phyloP scores from a whole-genome alignment of 345 rosid genomes.

The Erucastrum elatum region DNA sequence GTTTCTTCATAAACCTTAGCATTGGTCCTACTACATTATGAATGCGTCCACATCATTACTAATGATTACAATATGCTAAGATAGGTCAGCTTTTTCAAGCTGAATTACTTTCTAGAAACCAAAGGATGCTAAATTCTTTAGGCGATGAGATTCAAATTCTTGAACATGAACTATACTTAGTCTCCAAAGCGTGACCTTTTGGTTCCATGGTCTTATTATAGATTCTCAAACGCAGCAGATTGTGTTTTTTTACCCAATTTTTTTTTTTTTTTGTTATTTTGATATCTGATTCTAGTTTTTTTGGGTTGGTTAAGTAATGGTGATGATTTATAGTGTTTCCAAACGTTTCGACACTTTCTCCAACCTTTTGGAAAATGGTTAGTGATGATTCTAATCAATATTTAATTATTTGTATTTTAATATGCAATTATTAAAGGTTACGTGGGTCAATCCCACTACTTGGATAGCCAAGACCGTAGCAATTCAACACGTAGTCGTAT shows the following conservation, averaged over 20 bases:
- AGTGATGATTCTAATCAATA: conserved; percentile 17
- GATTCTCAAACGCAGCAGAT: not conserved
- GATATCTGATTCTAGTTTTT: conserved; percentile 9
- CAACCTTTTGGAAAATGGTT: conserved; percentile 21
- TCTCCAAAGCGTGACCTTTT: not conserved
- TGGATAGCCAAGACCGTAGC: conserved; percentile 4
- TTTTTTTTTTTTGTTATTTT: not conserved
- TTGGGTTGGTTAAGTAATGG: conserved; percentile 4
- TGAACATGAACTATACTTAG: not conserved
- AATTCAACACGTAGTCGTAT: conserved; percentile 17
- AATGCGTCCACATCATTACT: not conserved
- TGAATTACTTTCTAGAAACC: conserved; percentile 13
- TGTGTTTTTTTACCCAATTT: not conserved
- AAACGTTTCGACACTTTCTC: not conserved
- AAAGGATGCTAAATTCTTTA: not conserved
- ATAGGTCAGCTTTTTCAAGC: not conserved
- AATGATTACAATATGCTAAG: not conserved
- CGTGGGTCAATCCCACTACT: conserved; percentile 24
- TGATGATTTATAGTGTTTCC: conserved; percentile 8
- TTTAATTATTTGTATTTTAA: not conserved
- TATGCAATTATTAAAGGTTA: conserved; percentile 28
- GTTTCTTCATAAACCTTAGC: not conserved
- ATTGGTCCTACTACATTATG: conserved; percentile 18
- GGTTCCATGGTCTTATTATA: not conserved
- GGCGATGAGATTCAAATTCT: not conserved